Base-by-base conservation (phyloP, 495 filamentous ascomycete species). In the Aspergillus leporis region DNA sequence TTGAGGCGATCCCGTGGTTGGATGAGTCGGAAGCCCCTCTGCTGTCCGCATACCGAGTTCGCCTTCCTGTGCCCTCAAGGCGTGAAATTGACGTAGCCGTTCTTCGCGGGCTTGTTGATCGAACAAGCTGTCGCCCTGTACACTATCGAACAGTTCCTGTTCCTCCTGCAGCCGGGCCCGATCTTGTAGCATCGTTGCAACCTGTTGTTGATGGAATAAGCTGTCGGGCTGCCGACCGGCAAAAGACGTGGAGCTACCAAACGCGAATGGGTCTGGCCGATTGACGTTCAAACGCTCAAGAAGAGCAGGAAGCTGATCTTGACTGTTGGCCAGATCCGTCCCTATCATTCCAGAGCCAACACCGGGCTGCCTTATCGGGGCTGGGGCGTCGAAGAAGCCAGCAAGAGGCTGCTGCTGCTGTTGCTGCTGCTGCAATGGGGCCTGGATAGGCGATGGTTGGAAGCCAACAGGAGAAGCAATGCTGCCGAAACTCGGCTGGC, bases 401-500 rank as follows among this genome's bases (percentile, higher is more conserved):
- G 83, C 78, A 9, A 85, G 79, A 38, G 79, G 68, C 14, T 64
- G 65, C 51, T 66, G 66, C 5, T 66, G 54, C 36, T 66, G 70
- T 43, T 85, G 78, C 41, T 77, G 76, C 34, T 75, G 74, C 50
- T 83, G 85, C 34, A 89, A 77, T 3, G 89, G 87, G 18, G 79
- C 81, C 67, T 93, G 90, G 36, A 85, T 85, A 1, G 89, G 86
- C 65, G 91, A 90, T 18, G 85, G 83, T 64, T 88, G 86, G 69
- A 84, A 88, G 6, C 83, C 87, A 56, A 85, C 83, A 5, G 92
- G 92, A n/a, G 91, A 93, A 1, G 91, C 86, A 48, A 97, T 94
- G 73, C 89, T 95, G 23, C 92, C 90, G 64, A 92, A 95, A 71
- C 93, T 96, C 12, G 93, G 92, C 70, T 97, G 93, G 67, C 92